These are phyloP conservation scores for Nakazawaea pomicola DNA, from an alignment of 805 yeast genomes.

Conservation along the genomic window DNA sequence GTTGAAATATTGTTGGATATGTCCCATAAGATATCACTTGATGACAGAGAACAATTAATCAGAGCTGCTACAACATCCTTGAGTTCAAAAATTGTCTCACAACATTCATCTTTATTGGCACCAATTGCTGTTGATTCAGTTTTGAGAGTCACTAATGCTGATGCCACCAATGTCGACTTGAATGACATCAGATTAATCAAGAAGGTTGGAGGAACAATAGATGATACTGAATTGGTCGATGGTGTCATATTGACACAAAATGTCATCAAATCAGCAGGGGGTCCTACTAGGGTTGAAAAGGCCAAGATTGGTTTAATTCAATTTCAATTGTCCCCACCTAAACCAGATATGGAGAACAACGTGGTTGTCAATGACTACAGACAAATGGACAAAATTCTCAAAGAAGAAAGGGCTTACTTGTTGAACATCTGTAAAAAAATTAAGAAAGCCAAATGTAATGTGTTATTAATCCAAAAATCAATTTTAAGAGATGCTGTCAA, in stretches of 20 bases:
- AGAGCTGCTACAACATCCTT: constrained; percentile 94
- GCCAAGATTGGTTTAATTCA: constrained; percentile 88
- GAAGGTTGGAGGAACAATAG: constrained; percentile 96
- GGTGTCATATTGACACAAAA: constrained; percentile 93
- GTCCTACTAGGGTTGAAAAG: constrained; percentile 91
- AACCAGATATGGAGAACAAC: constrained; percentile 96
- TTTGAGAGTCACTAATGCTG: constrained; percentile 61
- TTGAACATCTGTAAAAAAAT: constrained; percentile 93
- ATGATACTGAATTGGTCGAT: constrained; percentile 87
- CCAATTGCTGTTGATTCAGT: constrained; percentile 96
- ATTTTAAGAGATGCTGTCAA: constrained; percentile 92
- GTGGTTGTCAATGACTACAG: constrained; percentile 96
- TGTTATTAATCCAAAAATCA: constrained; percentile 84
- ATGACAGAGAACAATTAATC: constrained; percentile 76
- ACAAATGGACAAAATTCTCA: constrained; percentile 97
- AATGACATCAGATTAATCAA: constrained; percentile 85
- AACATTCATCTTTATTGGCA: constrained; percentile 77
- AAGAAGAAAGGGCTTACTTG: constrained; percentile 95
- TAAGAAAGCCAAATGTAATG: constrained; percentile 95
- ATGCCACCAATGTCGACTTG: constrained; percentile 70
- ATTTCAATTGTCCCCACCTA: constrained; percentile 94
- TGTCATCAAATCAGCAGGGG: constrained; percentile 87
- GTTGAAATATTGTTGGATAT: constrained; percentile 78
- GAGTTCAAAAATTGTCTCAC: constrained; percentile 93
- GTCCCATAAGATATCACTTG: constrained; percentile 75